phyloP scores from a whole-genome alignment of 176 grass and related monocot species.

The Puccinellia tenuiflora region DNA sequence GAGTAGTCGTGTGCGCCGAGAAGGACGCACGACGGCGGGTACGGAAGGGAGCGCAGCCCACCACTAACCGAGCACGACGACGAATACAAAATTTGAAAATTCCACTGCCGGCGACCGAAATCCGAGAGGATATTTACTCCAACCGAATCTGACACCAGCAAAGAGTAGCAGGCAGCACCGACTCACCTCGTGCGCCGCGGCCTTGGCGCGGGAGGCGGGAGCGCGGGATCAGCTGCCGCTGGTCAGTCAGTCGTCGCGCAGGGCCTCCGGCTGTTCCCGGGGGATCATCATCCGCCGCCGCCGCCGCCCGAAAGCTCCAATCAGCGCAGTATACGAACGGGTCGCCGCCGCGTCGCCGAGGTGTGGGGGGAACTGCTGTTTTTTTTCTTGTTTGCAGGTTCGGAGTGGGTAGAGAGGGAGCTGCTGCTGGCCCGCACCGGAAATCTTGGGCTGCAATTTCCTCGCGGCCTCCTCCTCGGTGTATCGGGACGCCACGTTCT shows the following conservation, averaged over 20 bases:
- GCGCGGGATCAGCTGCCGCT: conserved; percentile 1
- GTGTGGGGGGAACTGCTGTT: neutral
- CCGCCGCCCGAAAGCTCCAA: neutral
- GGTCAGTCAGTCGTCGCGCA: neutral
- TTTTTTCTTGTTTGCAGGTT: neutral
- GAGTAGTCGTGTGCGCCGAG: neutral
- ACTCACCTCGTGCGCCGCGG: conserved; percentile 7
- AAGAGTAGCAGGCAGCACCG: neutral
- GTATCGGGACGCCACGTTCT: neutral
- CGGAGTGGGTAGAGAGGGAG: neutral
- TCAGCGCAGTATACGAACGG: neutral
- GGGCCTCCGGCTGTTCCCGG: neutral
- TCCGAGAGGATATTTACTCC: neutral
- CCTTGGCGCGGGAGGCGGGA: neutral
- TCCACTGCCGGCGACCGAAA: neutral
- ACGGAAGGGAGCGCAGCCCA: neutral
- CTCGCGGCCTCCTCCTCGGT: neutral
- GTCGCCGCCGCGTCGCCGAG: neutral
- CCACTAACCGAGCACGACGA: conserved; percentile 3
- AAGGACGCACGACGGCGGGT: conserved; percentile 4
- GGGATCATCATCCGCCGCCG: conserved; percentile 27
- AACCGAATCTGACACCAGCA: neutral
- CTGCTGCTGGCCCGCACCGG: neutral
- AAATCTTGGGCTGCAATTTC: neutral
- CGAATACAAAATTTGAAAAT: neutral